Conservation (phyloP, 768 basidiomycete genomes). For the Kwoniella sp. region DNA sequence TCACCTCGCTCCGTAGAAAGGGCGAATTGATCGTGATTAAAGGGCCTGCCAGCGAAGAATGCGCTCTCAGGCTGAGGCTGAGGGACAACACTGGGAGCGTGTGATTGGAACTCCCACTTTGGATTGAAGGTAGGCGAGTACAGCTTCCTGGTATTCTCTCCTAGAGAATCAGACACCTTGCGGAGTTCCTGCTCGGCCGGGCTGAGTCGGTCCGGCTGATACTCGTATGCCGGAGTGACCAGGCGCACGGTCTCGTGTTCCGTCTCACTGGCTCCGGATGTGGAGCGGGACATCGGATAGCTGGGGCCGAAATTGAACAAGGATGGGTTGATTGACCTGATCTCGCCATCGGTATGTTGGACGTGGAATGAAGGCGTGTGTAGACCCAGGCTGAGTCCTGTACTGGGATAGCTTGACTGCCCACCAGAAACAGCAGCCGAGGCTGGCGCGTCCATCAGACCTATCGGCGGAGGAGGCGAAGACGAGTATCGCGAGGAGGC, state of each 20-base stretch:
- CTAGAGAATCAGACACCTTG: constrained; percentile 38
- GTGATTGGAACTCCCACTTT: constrained; percentile 1
- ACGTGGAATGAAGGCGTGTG: constrained; percentile 10
- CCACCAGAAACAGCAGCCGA: constrained; percentile 21
- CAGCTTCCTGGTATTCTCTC: constrained; percentile 5
- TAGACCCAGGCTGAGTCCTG: neutral
- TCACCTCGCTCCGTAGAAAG: constrained; percentile 28
- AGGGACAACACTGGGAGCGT: constrained; percentile 12
- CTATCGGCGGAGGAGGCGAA: constrained; percentile 33
- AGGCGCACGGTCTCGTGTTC: constrained; percentile 22
- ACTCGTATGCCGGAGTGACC: constrained; percentile 34
- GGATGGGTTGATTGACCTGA: constrained; percentile 33
- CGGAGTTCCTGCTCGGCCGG: constrained; percentile 32
- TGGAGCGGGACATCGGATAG: constrained; percentile 42
- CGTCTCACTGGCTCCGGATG: constrained; percentile 34
- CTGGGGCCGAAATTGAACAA: constrained; percentile 21
- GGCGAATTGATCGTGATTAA: constrained; percentile 22
- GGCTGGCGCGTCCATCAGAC: constrained; percentile 17
- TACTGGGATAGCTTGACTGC: constrained; percentile 4
- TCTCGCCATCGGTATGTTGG: neutral
- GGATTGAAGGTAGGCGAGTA: constrained; percentile 10
- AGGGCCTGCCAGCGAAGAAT: constrained; percentile 16
- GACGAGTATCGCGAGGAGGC: constrained; percentile 36
- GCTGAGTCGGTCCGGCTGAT: constrained; percentile 21
- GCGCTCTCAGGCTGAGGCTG: constrained; percentile 33